phyloP scores from a whole-genome alignment of 2,329 filamentous ascomycete species.

The Pseudopyricularia javanii region DNA sequence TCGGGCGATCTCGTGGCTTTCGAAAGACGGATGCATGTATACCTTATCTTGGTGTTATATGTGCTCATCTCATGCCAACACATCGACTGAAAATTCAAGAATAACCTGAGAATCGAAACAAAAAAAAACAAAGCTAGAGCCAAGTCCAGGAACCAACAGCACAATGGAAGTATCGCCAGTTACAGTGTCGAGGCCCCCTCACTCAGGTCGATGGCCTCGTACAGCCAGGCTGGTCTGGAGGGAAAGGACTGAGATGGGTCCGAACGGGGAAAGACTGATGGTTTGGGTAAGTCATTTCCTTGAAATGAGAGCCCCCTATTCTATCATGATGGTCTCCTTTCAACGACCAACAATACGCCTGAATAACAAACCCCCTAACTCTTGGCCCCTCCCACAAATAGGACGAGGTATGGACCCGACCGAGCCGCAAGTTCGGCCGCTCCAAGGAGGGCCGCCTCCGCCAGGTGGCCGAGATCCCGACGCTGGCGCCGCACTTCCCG shows the following conservation, averaged over 20 bases:
- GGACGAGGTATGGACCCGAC: conserved; percentile 3
- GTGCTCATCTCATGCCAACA: neutral
- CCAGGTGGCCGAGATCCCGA: conserved; percentile 1
- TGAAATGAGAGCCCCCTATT: too few species aligned
- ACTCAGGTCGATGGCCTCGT: conserved; percentile 2
- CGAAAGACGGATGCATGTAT: too few species aligned
- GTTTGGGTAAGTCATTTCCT: neutral
- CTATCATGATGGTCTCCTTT: too few species aligned
- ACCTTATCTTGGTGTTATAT: too few species aligned
- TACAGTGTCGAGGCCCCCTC: neutral
- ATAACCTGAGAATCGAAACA: neutral
- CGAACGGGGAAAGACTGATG: neutral
- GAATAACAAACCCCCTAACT: neutral
- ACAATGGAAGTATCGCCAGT: neutral
- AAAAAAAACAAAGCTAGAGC: neutral
- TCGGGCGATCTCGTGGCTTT: too few species aligned
- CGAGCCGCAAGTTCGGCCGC: conserved; percentile 1
- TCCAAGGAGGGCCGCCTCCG: conserved; percentile 3
- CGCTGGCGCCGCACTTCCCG: conserved; percentile 3
- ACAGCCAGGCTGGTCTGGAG: conserved; percentile 3
- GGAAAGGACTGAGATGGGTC: neutral
- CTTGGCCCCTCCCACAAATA: neutral
- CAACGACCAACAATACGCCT: neutral
- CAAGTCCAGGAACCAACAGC: neutral
- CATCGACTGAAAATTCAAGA: too few species aligned